phyloP scores from a whole-genome alignment of 2,329 filamentous ascomycete species.

The Myrmaecium sp. region DNA sequence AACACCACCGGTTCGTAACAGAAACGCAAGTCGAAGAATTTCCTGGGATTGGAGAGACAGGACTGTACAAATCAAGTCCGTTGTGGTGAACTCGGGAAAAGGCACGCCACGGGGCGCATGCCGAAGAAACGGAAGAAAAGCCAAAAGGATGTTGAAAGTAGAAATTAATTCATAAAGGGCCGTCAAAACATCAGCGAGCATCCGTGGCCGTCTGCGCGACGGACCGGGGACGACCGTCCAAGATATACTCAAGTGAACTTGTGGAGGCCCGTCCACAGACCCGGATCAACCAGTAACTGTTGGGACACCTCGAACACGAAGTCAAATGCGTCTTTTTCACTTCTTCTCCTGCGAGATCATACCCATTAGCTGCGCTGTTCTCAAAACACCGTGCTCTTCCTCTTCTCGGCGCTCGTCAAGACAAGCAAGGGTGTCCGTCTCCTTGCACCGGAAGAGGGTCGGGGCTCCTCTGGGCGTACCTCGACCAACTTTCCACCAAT shows the following conservation, averaged over 20 bases:
- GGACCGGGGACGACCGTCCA: too few relatives aligned
- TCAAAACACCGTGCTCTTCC: conserved; percentile 54
- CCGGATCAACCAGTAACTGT: conserved; percentile 6
- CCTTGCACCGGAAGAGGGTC: conserved; percentile 40
- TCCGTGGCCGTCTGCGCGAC: too few relatives aligned
- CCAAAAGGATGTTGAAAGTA: too few relatives aligned
- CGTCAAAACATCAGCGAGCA: conserved; percentile 18
- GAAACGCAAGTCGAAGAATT: too few relatives aligned
- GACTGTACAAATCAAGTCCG: too few relatives aligned
- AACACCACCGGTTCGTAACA: too few relatives aligned
- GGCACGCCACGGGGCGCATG: conserved; percentile 1
- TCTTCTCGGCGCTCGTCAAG: conserved; percentile 77
- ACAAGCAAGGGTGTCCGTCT: conserved; percentile 78
- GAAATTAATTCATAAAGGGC: conserved; percentile 19
- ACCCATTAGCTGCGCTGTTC: conserved; percentile 5
- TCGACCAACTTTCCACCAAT: conserved; percentile 39
- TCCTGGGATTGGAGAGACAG: too few relatives aligned
- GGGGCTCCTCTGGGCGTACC: conserved; percentile 34
- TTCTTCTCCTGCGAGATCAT: too few relatives aligned
- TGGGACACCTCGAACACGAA: conserved; percentile 7
- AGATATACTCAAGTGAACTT: too few relatives aligned
- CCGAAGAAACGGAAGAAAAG: conserved; percentile 10
- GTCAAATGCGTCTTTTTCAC: conserved; percentile 7
- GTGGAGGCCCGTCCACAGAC: too few relatives aligned
- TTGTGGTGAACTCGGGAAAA: too few relatives aligned